Base-by-base conservation (phyloP, 1,139 yeast species). In the Sugiyamaella castrensis region DNA sequence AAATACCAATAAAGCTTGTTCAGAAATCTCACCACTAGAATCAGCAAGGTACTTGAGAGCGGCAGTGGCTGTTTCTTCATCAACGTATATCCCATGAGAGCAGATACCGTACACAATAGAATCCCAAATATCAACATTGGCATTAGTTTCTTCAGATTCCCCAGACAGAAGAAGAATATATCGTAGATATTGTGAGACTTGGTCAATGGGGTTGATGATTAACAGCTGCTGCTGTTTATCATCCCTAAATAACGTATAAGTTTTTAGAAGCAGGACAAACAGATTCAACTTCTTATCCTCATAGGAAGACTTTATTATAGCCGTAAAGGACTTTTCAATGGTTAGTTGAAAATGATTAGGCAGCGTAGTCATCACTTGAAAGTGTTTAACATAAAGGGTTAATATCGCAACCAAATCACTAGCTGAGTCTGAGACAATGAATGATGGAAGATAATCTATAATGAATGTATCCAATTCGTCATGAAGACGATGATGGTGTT, bases 201-300 rank as follows among this genome's bases (percentile, higher is more conserved):
- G n/a, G 13, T 37, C 50, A 29, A 53, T 51, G 2, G 59, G 59
- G 12, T 27, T 50, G 35, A 56, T 43, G 11, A 53, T 34, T n/a
- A n/a, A n/a, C 24, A 19, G 24, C 3, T 5, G 24, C 24, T 19
- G 24, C 5, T 3, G 24, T 3, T 19, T 19, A 19, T 19, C 24
- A 8, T 45, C 47, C 15, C 51, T 32, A 36, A 56, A 54, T 28
- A 47, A 28, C 10, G 52, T 40, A 38, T 48, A 51, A 27, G 54
- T 50, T 33, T 50, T 49, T 19, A 56, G 37, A 11, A 56, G 49
- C 12, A 50, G 32, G 28, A 53, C 47, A 44, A 53, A 50, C 15
- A 52, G 39, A 8, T 48, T 31, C 8, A 51, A 40, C 19, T 56
- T 50, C 26, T 57, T 60, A 49, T 68, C 70, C 24, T 55, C 55